Conservation (phyloP, 2,329 filamentous ascomycete genomes). For the Davidsoniella virescens region DNA sequence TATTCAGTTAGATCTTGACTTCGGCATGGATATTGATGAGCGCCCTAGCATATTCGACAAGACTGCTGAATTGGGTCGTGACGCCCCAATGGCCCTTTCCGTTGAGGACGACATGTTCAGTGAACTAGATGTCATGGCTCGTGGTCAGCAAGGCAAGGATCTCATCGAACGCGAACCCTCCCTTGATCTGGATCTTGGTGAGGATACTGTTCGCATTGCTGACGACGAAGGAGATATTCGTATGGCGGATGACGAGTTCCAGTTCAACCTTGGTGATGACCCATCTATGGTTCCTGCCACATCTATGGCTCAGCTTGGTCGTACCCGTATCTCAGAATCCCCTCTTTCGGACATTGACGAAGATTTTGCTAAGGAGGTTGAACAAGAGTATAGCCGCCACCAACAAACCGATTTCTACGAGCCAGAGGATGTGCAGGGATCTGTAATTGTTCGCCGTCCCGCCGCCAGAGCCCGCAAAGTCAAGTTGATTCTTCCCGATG, state of each 20-base stretch:
- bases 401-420: conserved; percentile 42
- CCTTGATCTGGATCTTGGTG: conserved; percentile 36
- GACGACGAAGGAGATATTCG: conserved; percentile 48
- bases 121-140: conserved; percentile 42
- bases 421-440: conserved; percentile 39
- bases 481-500: conserved; percentile 68
- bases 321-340: conserved; percentile 50
- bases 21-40: conserved; percentile 58
- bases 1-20: conserved; percentile 56
- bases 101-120: conserved; percentile 55
- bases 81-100: conserved; percentile 52
- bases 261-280: conserved; percentile 40
- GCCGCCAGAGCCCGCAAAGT: conserved; percentile 60
- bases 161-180: conserved; percentile 39
- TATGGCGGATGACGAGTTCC: conserved; percentile 48
- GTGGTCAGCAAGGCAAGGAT: conserved; percentile 30
- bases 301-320: conserved; percentile 29
- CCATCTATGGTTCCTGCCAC: conserved; percentile 38
- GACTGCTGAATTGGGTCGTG: conserved; percentile 70
- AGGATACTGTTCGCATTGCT: conserved; percentile 40
- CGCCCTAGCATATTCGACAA: conserved; percentile 33
- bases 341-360: conserved; percentile 55
- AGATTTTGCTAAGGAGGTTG: conserved; percentile 41
- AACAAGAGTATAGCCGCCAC: conserved; percentile 38
- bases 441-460: conserved; percentile 46